Evolutionary conservation across 2,329 filamentous ascomycete genomes (phyloP).

Genomic region (Trichoderma citrinoviride): DNA sequence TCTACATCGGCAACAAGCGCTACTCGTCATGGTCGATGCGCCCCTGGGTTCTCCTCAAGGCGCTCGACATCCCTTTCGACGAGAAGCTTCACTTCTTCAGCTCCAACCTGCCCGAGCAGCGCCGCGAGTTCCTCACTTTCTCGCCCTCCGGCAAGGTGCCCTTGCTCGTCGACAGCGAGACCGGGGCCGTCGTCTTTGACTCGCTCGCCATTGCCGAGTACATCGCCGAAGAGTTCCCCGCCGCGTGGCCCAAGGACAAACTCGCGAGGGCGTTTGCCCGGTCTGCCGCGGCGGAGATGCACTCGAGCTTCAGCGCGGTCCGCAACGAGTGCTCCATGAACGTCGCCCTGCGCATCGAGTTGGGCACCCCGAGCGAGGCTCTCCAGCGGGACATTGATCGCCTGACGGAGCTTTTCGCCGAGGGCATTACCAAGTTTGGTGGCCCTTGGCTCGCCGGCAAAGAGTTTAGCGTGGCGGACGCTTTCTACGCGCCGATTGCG

Average conservation of each 20-base stretch:
- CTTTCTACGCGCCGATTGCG: slow-evolving; percentile 44
- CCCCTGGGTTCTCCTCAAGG: slow-evolving; percentile 45
- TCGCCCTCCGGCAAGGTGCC: slow-evolving; percentile 45
- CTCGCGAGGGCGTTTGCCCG: slow-evolving; percentile 44
- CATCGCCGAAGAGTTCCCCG: slow-evolving; percentile 43
- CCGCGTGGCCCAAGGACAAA: slow-evolving; percentile 42
- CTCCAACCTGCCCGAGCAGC: slow-evolving; percentile 29
- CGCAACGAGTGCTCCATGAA: slow-evolving; percentile 45
- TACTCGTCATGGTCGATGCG: slow-evolving; percentile 49
- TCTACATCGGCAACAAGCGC: slow-evolving; percentile 46
- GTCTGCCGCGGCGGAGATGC: slow-evolving; percentile 47
- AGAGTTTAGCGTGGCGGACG: slow-evolving; percentile 41
- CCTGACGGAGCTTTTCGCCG: slow-evolving; percentile 37
- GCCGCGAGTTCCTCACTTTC: slow-evolving; percentile 37
- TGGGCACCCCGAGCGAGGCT: slow-evolving; percentile 31
- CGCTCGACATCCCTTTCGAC: slow-evolving; percentile 43
- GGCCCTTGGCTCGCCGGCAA: slow-evolving; percentile 42
- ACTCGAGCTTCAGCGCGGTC: slow-evolving; percentile 42
- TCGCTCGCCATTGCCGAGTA: slow-evolving; percentile 50
- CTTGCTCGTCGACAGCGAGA: slow-evolving; percentile 36
- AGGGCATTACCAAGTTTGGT: slow-evolving; percentile 40
- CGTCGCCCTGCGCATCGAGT: slow-evolving; percentile 39
- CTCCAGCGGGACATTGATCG: slow-evolving; percentile 38
- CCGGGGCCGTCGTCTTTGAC: slow-evolving; percentile 41
- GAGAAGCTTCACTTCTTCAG: slow-evolving; percentile 39